Percentiles rank a stretch among this genome's conserved stretches.
phyloP scores from a whole-genome alignment of 2,329 filamentous ascomycete genomes.

The Blumeria graminis region DNA sequence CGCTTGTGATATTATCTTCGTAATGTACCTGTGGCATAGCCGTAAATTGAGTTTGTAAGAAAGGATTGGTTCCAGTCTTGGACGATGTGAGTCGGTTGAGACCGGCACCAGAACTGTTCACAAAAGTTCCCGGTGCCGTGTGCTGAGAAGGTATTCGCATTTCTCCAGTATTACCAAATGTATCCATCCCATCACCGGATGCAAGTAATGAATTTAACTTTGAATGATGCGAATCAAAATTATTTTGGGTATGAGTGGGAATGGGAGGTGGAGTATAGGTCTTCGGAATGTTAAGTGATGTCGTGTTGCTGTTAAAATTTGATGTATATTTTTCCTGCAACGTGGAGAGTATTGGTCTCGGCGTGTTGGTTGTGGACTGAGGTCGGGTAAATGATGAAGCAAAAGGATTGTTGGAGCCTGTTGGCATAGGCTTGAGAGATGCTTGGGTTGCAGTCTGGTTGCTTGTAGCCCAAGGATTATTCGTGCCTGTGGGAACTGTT shows the following conservation, averaged over 20 bases:
- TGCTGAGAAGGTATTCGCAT: slow-evolving; percentile 89
- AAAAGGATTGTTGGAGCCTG: slow-evolving; percentile 95
- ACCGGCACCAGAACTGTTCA: slow-evolving; percentile 83
- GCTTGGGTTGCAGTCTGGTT: slow-evolving; percentile 25
- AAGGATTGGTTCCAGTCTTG: slow-evolving; percentile 62
- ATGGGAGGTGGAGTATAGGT: slow-evolving; percentile 19
- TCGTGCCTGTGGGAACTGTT: slow-evolving; percentile 51
- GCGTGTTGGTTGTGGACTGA: slow-evolving; percentile 26
- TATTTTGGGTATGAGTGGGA: slow-evolving; percentile 17
- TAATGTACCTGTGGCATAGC: slow-evolving; percentile 42
- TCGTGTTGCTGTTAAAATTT: slow-evolving; percentile 15
- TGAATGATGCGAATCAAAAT: slow-evolving; percentile 38
- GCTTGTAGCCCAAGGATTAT: slow-evolving; percentile 74
- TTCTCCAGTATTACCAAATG: slow-evolving; percentile 91
- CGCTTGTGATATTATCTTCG: slow-evolving; percentile 15
- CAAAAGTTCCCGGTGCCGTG: slow-evolving; percentile 83
- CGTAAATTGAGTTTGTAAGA: slow-evolving; percentile 63
- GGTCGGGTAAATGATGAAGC: slow-evolving; percentile 45
- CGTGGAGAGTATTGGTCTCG: slow-evolving; percentile 46
- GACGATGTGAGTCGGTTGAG: slow-evolving; percentile 35
- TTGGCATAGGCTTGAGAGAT: slow-evolving; percentile 57
- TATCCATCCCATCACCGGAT: slow-evolving; percentile 80
- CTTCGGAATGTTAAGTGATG: slow-evolving; percentile 27
- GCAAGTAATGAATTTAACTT: slow-evolving; percentile 71
- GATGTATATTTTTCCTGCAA: slow-evolving; percentile 70